phyloP scores from a whole-genome alignment of 108 stramenopile species.

The Nitzschia sp. region DNA sequence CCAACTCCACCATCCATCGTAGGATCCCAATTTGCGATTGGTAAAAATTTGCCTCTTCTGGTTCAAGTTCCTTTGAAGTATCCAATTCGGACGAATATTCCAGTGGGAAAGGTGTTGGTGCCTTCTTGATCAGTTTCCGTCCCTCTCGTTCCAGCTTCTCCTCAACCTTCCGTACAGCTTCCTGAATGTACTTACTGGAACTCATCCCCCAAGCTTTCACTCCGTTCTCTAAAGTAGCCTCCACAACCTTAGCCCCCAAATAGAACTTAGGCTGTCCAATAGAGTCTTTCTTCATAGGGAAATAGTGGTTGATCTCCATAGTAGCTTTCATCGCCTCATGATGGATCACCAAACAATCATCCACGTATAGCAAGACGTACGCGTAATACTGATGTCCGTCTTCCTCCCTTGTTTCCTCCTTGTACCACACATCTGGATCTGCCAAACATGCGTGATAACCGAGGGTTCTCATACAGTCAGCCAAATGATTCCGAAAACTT shows the following conservation, averaged over 20 bases:
- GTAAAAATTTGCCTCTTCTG: conserved; percentile 21
- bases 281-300: conserved; percentile 36
- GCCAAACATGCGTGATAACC: conserved; percentile 40
- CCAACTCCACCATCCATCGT: conserved; percentile 51
- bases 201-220: neutral
- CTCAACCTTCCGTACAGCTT: neutral
- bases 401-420: conserved; percentile 5
- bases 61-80: conserved; percentile 15
- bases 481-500: conserved; percentile 38
- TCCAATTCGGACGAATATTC: conserved; percentile 14
- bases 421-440: conserved; percentile 45
- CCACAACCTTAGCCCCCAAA: neutral
- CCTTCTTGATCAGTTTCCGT: neutral
- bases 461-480: conserved; percentile 27
- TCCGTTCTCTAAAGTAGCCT: neutral
- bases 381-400: conserved; percentile 31
- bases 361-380: conserved; percentile 39
- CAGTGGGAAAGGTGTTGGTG: neutral
- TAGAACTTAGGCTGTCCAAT: conserved; percentile 10
- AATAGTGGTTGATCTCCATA: conserved; percentile 42
- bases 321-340: no score
- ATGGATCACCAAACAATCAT: conserved; percentile 30
- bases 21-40: conserved; percentile 36
- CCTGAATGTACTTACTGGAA: neutral
- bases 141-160: neutral